These are phyloP conservation scores for Fusarium xylarioides DNA, from an alignment of 2,329 filamentous ascomycete genomes.

Conservation along the genomic window DNA sequence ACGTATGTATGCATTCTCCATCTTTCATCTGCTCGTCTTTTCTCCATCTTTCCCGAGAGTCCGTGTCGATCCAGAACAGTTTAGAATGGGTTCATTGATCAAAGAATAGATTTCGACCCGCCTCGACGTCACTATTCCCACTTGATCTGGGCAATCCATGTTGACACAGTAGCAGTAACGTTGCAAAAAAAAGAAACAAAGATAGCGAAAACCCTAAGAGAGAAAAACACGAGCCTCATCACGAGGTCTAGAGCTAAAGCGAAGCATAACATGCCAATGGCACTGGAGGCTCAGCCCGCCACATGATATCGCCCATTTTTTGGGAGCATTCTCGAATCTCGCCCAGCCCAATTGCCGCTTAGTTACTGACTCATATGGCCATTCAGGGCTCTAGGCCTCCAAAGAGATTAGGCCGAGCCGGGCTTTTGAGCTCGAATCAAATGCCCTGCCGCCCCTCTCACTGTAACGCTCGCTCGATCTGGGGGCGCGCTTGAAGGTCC, in stretches of 20 bases:
- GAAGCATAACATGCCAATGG: not conserved
- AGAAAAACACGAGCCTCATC: slow-evolving; percentile 24
- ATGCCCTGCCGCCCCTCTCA: slow-evolving; percentile 25
- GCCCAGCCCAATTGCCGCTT: not conserved
- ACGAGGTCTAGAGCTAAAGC: slow-evolving; percentile 19
- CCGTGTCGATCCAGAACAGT: slow-evolving; percentile 4
- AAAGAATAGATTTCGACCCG: slow-evolving; percentile 2
- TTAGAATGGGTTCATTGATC: not conserved
- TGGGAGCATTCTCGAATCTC: not conserved
- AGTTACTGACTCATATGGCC: not conserved
- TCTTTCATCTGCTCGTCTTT: not conserved
- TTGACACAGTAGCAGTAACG: not conserved
- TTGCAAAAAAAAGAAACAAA: not conserved
- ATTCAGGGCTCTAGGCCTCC: not conserved
- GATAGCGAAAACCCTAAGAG: not conserved
- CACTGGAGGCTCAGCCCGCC: not conserved
- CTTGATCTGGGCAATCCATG: not conserved
- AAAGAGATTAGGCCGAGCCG: not conserved
- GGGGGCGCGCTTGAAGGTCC: slow-evolving; percentile 15
- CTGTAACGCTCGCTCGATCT: slow-evolving; percentile 19
- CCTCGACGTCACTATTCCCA: slow-evolving; percentile 11
- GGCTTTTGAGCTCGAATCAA: slow-evolving; percentile 24
- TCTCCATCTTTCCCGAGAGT: not conserved
- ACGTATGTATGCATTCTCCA: not conserved
- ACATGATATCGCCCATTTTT: not conserved